Evolutionary conservation across 306 rosid species (phyloP).

Genomic region (Quercus rubra): DNA sequence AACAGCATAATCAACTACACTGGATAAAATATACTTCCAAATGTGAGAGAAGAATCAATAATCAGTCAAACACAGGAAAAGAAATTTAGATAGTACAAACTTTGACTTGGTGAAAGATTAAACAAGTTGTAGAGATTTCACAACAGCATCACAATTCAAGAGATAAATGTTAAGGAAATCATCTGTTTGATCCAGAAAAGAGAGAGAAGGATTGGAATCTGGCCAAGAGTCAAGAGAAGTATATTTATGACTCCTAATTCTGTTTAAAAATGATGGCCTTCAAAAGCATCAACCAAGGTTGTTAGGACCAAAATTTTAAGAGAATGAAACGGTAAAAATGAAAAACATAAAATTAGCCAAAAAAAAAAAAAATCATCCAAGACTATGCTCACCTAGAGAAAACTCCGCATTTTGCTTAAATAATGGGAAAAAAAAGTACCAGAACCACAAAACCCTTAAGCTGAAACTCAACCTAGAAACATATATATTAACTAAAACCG

Average conservation of each 20-base stretch:
- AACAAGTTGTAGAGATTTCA: not conserved
- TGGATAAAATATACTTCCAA: conserved; percentile 19
- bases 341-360: too few relatives aligned
- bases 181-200: not conserved
- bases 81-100: not conserved
- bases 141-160: not conserved
- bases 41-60: not conserved
- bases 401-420: not conserved
- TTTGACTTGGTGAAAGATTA: not conserved
- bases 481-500: not conserved
- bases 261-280: not conserved
- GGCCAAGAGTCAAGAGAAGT: not conserved
- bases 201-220: not conserved
- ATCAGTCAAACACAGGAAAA: not conserved
- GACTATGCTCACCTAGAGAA: not conserved
- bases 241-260: not conserved
- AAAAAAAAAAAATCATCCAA: too few relatives aligned
- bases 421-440: not conserved
- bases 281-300: not conserved
- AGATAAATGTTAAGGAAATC: not conserved
- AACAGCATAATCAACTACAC: conserved; percentile 19
- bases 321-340: too few relatives aligned
- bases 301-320: not conserved
- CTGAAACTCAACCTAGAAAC: not conserved
- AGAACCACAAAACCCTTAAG: not conserved